A percentile compares a stretch with the other conserved stretches of the same genome.
Evolutionary conservation across 2,329 filamentous ascomycete species (phyloP).

Genomic region (Penicillium fuscoglaucum): DNA sequence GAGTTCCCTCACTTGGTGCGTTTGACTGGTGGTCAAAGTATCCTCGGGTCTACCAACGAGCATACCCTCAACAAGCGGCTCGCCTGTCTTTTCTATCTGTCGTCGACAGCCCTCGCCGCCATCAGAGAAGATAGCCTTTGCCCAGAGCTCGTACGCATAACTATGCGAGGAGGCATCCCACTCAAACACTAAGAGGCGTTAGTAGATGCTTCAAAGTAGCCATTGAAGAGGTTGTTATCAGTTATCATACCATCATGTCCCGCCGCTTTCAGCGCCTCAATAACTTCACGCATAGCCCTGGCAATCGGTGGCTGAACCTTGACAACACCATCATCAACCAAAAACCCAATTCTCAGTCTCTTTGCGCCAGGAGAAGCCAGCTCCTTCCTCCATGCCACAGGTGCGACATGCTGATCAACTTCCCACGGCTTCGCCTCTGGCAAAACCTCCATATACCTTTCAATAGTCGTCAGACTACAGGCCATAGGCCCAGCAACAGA

Average conservation of each 20-base stretch:
- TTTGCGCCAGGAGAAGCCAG: conserved; percentile 26
- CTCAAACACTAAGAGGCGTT: conserved; percentile 28
- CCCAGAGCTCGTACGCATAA: conserved; percentile 34
- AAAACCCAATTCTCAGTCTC: conserved; percentile 61
- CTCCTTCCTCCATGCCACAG: conserved; percentile 40
- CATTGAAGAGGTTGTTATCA: accelerated
- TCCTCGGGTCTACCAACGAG: conserved; percentile 34
- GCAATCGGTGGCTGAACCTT: conserved; percentile 60
- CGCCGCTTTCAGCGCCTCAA: conserved; percentile 59
- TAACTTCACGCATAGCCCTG: conserved; percentile 55
- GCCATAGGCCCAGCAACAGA: conserved; percentile 34
- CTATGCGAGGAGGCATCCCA: conserved; percentile 34
- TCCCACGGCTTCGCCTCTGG: conserved; percentile 39
- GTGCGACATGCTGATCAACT: conserved; percentile 38
- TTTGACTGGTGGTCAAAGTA: conserved; percentile 27
- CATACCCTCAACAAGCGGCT: conserved; percentile 40
- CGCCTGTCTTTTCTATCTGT: conserved; percentile 32
- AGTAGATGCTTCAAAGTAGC: neutral
- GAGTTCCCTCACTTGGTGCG: conserved; percentile 26
- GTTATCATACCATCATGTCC: conserved; percentile 51
- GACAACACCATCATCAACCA: conserved; percentile 62
- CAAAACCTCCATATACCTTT: conserved; percentile 38
- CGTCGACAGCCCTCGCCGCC: conserved; percentile 34
- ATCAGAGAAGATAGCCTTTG: conserved; percentile 36
- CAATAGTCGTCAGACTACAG: conserved; percentile 28